A percentile compares a stretch with the other conserved stretches of the same genome.
Conservation (phyloP, 2,329 filamentous ascomycete genomes). For the Pyricularia sp. region DNA sequence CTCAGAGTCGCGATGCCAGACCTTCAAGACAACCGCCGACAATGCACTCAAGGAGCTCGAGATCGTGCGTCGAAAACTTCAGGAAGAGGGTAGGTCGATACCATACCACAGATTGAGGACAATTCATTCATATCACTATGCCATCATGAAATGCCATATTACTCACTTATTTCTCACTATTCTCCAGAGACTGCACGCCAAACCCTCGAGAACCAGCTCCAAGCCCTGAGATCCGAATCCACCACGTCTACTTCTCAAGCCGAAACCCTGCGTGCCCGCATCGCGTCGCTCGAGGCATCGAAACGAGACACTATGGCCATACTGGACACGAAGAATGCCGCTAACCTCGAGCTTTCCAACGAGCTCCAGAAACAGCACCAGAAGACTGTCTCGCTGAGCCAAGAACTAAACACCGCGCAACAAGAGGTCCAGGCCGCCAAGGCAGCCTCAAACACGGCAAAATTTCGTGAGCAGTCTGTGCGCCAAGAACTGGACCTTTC, state of each 20-base stretch:
- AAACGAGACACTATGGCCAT: slow-evolving; percentile 86
- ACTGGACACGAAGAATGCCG: slow-evolving; percentile 79
- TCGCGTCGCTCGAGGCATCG: slow-evolving; percentile 78
- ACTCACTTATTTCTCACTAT: slow-evolving; percentile 4
- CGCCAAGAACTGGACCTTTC: slow-evolving; percentile 85
- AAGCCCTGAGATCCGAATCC: slow-evolving; percentile 64
- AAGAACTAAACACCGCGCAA: slow-evolving; percentile 73
- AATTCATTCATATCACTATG: not conserved
- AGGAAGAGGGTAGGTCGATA: slow-evolving; percentile 60
- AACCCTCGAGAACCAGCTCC: slow-evolving; percentile 71
- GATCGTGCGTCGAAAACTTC: slow-evolving; percentile 70
- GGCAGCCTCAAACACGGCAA: slow-evolving; percentile 69
- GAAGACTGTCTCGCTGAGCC: slow-evolving; percentile 74
- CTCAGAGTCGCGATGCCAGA: slow-evolving; percentile 73
- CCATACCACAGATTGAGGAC: not conserved
- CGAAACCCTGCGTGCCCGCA: slow-evolving; percentile 69
- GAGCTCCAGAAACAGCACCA: slow-evolving; percentile 85
- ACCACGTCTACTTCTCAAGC: slow-evolving; percentile 67
- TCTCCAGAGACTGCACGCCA: slow-evolving; percentile 63
- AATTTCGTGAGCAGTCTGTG: slow-evolving; percentile 82
- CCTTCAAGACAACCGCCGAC: slow-evolving; percentile 71
- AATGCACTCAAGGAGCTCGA: slow-evolving; percentile 79
- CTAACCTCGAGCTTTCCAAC: slow-evolving; percentile 75
- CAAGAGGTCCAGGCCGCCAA: slow-evolving; percentile 77
- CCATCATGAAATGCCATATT: not conserved